Conservation (phyloP, 75 land plant genomes). For the Ceratopteris richardii region DNA sequence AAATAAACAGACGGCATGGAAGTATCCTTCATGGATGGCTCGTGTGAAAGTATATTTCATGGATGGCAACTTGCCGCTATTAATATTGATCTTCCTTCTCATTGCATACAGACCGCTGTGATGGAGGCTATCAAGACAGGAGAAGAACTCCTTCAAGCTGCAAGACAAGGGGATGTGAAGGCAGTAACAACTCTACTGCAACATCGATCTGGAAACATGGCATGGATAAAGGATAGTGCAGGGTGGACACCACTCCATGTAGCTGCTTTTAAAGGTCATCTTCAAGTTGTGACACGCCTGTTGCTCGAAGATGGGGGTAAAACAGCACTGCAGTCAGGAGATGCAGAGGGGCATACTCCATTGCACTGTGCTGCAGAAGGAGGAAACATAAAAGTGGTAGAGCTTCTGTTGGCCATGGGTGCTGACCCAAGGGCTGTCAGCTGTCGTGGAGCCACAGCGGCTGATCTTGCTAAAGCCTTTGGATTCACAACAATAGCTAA, state of each 20-base stretch:
- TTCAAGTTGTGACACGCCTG: constrained; percentile 23
- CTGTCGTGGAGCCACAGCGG: constrained; percentile 45
- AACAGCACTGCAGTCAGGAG: constrained; percentile 25
- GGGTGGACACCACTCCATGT: constrained; percentile 63
- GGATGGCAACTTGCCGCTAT: too few relatives aligned
- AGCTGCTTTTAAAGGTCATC: constrained; percentile 67
- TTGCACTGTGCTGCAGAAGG: constrained; percentile 66
- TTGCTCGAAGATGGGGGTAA: constrained; percentile 21
- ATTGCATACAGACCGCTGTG: constrained; percentile 23
- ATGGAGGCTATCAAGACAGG: constrained; percentile 38
- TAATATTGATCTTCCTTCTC: background rate
- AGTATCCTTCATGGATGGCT: too few relatives aligned
- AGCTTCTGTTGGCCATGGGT: constrained; percentile 37
- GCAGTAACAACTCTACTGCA: constrained; percentile 26
- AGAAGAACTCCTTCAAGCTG: constrained; percentile 37
- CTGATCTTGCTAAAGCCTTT: constrained; percentile 44
- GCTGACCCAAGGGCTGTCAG: constrained; percentile 46
- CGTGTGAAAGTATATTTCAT: too few relatives aligned
- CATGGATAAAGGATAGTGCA: constrained; percentile 36
- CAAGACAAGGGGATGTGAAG: constrained; percentile 48
- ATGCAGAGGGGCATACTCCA: constrained; percentile 56
- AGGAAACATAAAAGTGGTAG: constrained; percentile 41
- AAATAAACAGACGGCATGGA: too few relatives aligned
- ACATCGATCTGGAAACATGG: constrained; percentile 25
- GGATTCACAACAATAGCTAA: constrained; percentile 33